phyloP scores from a whole-genome alignment of 192 early-diverging fungal genomes.

The Linnemannia exigua region DNA sequence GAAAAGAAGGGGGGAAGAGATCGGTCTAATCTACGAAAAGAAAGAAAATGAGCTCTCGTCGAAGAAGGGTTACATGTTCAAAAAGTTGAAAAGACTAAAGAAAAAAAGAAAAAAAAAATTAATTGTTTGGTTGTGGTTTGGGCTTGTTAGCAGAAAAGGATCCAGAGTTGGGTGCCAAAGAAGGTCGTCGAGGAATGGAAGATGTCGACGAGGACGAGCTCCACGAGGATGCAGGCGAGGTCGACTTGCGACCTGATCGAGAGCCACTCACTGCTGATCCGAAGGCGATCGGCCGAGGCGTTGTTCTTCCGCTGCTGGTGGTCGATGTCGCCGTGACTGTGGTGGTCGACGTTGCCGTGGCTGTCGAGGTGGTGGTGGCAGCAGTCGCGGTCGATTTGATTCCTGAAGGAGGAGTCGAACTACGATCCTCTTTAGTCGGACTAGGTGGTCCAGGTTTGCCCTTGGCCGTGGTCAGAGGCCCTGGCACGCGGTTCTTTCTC shows the following conservation, averaged over 20 bases:
- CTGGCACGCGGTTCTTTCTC: neutral
- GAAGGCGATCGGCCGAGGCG: slow-evolving; percentile 16
- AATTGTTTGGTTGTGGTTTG: neutral
- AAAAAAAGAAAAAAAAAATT: neutral
- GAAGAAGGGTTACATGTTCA: neutral
- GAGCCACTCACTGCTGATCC: neutral
- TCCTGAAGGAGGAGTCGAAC: neutral
- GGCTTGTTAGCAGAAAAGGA: neutral
- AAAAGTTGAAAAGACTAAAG: too few species aligned
- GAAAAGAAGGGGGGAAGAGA: neutral
- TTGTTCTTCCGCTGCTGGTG: neutral
- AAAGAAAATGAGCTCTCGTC: neutral
- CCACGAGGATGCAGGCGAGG: neutral
- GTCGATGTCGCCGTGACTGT: neutral
- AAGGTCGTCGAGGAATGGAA: slow-evolving; percentile 22
- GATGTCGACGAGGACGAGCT: slow-evolving; percentile 21
- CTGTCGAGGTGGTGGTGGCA: neutral
- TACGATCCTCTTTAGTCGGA: neutral
- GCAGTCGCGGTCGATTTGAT: neutral
- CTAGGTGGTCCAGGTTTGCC: neutral
- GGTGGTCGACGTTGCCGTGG: neutral
- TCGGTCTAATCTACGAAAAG: neutral
- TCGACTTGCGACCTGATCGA: slow-evolving; percentile 19
- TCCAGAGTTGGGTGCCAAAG: neutral
- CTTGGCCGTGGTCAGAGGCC: neutral